These are phyloP conservation scores for Tylopilus sp. DNA, from an alignment of 1,284 basidiomycete species.

Conservation along the genomic window DNA sequence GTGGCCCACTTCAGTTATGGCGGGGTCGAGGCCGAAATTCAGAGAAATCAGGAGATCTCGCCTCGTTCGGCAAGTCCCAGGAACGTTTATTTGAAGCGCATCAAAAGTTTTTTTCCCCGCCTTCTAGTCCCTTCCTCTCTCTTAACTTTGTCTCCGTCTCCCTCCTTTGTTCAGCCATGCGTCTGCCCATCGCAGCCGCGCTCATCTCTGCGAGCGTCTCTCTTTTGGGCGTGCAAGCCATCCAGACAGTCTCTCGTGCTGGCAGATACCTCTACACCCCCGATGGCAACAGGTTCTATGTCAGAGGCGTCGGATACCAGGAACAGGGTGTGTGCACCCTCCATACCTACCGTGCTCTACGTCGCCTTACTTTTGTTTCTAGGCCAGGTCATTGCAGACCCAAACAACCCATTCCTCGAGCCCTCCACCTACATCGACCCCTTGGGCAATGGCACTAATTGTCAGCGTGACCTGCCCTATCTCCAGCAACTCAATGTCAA, in stretches of 20 bases:
- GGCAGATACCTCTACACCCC: conserved; percentile 79
- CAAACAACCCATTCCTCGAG: conserved; percentile 75
- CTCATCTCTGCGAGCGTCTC: conserved; percentile 27
- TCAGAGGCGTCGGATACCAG: conserved; percentile 92
- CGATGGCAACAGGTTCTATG: conserved; percentile 77
- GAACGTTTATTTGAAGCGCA: no score
- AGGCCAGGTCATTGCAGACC: conserved; percentile 46
- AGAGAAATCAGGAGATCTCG: no score
- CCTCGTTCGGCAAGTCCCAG: no score
- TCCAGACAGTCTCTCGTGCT: conserved; percentile 55
- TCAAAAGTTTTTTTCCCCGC: no score
- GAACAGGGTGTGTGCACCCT: conserved; percentile 59
- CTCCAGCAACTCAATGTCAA: conserved; percentile 70
- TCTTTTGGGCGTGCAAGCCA: conserved; percentile 46
- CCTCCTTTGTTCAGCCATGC: conserved; percentile 21
- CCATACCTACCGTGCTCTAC: neutral
- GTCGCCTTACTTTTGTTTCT: conserved; percentile 1
- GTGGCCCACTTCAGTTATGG: no score
- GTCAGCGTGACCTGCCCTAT: conserved; percentile 76
- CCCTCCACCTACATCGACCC: conserved; percentile 76
- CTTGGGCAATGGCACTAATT: conserved; percentile 63
- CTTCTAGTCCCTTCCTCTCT: neutral
- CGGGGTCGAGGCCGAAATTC: no score
- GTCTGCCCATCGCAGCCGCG: conserved; percentile 9
- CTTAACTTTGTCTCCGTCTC: no score